Percentiles rank a stretch among this genome's conserved stretches.
Conservation (phyloP, 1,284 basidiomycete genomes). For the Fomitopsis schrenkii region DNA sequence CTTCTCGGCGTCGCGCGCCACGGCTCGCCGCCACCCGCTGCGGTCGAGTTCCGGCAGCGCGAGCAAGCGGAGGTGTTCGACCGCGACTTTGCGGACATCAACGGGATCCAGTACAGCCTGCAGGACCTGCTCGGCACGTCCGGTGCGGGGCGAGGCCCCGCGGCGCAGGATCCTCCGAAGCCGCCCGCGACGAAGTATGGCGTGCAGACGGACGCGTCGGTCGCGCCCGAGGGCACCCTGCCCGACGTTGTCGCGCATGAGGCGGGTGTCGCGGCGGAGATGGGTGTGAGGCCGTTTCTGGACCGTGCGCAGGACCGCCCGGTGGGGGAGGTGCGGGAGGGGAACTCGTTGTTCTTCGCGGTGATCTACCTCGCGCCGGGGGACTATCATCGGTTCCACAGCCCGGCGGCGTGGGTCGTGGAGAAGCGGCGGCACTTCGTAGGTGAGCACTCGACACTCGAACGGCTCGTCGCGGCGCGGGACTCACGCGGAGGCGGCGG, state of each 20-base stretch:
- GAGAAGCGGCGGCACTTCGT: slow-evolving; percentile 95
- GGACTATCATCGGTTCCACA: slow-evolving; percentile 98
- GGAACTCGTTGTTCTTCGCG: slow-evolving; percentile 85
- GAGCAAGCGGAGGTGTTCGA: slow-evolving; percentile 69
- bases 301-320: slow-evolving; percentile 39
- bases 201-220: slow-evolving; percentile 61
- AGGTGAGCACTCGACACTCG: slow-evolving; percentile 35
- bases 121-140: slow-evolving; percentile 70
- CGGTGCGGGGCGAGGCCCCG: slow-evolving; percentile 17
- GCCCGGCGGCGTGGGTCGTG: slow-evolving; percentile 94
- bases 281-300: slow-evolving; percentile 52
- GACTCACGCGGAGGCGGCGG: not conserved
- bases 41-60: slow-evolving; percentile 39
- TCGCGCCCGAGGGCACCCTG: slow-evolving; percentile 47
- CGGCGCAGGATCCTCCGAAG: not conserved
- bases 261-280: slow-evolving; percentile 61
- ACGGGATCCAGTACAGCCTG: slow-evolving; percentile 94
- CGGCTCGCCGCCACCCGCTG: slow-evolving; percentile 34
- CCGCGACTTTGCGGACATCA: slow-evolving; percentile 91
- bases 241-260: slow-evolving; percentile 60
- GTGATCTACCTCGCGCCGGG: slow-evolving; percentile 98
- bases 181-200: slow-evolving; percentile 49
- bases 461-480: not conserved
- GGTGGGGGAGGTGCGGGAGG: slow-evolving; percentile 48
- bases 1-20: slow-evolving; percentile 73